phyloP scores from a whole-genome alignment of 1,284 basidiomycete species.

The Melampsora abietis-canadensis region DNA sequence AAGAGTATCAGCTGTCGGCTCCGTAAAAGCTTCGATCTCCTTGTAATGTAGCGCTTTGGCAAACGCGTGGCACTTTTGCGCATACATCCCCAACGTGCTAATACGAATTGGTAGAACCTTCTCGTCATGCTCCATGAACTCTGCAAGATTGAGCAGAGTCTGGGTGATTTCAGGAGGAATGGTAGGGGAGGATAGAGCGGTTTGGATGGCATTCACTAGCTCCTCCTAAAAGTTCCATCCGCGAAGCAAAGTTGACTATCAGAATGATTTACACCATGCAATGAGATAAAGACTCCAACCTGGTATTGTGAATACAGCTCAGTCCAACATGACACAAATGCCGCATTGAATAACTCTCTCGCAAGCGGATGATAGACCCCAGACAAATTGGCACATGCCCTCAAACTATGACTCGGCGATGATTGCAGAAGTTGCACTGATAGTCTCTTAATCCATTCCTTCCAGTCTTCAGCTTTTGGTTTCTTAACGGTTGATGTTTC shows the following conservation, averaged over 20 bases:
- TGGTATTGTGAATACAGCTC: constrained; percentile 95
- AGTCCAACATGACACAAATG: constrained; percentile 96
- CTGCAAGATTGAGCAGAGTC: constrained; percentile 87
- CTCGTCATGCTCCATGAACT: constrained; percentile 99
- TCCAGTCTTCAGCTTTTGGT: constrained; percentile 73
- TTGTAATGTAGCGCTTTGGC: constrained; percentile 99
- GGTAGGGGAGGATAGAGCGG: constrained; percentile 73
- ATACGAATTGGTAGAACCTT: constrained; percentile 92
- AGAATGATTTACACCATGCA: too few relatives aligned
- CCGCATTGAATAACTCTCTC: constrained; percentile 94
- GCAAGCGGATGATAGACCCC: constrained; percentile 88
- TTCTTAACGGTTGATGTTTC: constrained; percentile 72
- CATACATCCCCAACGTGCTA: constrained; percentile 83
- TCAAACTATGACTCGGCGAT: constrained; percentile 91
- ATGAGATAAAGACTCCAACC: constrained; percentile 57
- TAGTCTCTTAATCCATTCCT: constrained; percentile 89
- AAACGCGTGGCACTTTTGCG: constrained; percentile 89
- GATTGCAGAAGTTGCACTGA: constrained; percentile 97
- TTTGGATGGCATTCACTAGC: constrained; percentile 83
- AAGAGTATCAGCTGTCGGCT: constrained; percentile 78
- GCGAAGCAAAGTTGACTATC: neutral
- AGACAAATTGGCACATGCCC: constrained; percentile 90
- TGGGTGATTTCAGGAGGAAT: constrained; percentile 91
- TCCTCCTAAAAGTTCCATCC: constrained; percentile 66
- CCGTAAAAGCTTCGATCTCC: constrained; percentile 92